Conservation (phyloP, 2,329 filamentous ascomycete genomes). For the Thermothelomyces thermophilus region DNA sequence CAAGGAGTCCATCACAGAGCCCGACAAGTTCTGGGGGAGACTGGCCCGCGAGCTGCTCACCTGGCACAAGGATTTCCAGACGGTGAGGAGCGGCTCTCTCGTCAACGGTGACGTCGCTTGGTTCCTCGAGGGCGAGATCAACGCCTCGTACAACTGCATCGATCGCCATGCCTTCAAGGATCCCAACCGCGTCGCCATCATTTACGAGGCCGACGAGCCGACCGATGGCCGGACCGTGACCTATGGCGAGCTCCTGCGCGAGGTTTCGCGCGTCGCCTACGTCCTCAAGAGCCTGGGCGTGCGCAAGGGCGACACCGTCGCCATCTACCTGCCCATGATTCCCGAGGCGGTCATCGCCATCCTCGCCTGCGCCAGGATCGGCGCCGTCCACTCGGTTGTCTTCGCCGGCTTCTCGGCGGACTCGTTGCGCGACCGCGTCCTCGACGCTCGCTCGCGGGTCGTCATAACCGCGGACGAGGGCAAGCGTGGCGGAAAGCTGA, state of each 20-base stretch:
- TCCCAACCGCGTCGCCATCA: constrained; percentile 89
- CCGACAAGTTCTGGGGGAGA: constrained; percentile 82
- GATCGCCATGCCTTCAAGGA: constrained; percentile 95
- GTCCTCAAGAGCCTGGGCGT: constrained; percentile 93
- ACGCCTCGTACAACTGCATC: constrained; percentile 95
- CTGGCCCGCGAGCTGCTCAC: constrained; percentile 82
- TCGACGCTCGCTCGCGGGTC: constrained; percentile 84
- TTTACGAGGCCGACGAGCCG: constrained; percentile 95
- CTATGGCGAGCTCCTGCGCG: constrained; percentile 84
- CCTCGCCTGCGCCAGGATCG: constrained; percentile 84
- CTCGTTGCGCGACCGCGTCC: constrained; percentile 88
- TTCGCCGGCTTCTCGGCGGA: constrained; percentile 97
- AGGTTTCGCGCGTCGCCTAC: constrained; percentile 83
- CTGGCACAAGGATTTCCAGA: constrained; percentile 89
- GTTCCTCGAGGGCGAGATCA: constrained; percentile 90
- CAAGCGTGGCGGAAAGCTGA: constrained; percentile 93
- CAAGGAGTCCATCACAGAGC: constrained; percentile 82
- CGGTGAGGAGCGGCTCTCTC: constrained; percentile 72
- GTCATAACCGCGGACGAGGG: constrained; percentile 97
- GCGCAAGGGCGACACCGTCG: constrained; percentile 93
- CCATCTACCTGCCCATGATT: constrained; percentile 98
- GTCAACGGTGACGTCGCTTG: constrained; percentile 78
- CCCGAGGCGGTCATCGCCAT: constrained; percentile 90
- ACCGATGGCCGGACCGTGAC: constrained; percentile 81
- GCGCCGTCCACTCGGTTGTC: constrained; percentile 92